Evolutionary conservation across 2,329 filamentous ascomycete genomes (phyloP), one percentile per base, ranked within the genome.

Genomic region (Pseudopyrenochaeta lycopersici): DNA sequence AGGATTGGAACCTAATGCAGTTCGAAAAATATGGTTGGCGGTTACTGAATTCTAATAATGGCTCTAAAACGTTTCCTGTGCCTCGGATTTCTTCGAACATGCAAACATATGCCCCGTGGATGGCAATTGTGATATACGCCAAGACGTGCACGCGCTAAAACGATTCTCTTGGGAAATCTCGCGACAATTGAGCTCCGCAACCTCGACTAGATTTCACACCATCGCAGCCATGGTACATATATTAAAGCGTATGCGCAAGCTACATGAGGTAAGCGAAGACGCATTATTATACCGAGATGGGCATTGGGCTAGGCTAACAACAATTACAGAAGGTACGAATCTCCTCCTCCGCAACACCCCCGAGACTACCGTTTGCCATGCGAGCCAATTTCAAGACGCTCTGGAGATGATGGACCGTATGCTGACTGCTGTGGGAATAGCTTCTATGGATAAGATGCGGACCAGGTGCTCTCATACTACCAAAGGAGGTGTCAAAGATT

Each of bases 381-480:
- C 27, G 5, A 35, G 11, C 38, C 23, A 14, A 4, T 15, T 12
- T 41, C 7, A 27, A 3, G 21, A 14, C 20, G 17, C 23, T 7
- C 31, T 15, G 36, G 20, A 32, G 14, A 9, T 20, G 27, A 35
- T 20, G 14, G 10, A 49, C 11, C 4, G 1, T 30, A 17, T 21
- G 36, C 60, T 67, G 49, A 67, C 23, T 12, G 9, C 38, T 15
- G 1, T 9, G 7, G 2, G 7, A 9, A 46, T 57, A 95, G 90
- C 81, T 96, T 46, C 83, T 95, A 60, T 81, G 83, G 70, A 82
- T 98, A 76, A 87, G 89, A 73, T 82, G 90, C 73, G 95, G 94
- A 54, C 88, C 90, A 27, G 95, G 94, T 51, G 92, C 95, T 38
- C 89, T 91, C 17, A 81, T 91, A 62, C 82, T 99, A 20, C 92